A percentile compares a stretch with the other conserved stretches of the same genome.
Conservation (phyloP, 176 grass and related monocot genomes). For the Canna indica region DNA sequence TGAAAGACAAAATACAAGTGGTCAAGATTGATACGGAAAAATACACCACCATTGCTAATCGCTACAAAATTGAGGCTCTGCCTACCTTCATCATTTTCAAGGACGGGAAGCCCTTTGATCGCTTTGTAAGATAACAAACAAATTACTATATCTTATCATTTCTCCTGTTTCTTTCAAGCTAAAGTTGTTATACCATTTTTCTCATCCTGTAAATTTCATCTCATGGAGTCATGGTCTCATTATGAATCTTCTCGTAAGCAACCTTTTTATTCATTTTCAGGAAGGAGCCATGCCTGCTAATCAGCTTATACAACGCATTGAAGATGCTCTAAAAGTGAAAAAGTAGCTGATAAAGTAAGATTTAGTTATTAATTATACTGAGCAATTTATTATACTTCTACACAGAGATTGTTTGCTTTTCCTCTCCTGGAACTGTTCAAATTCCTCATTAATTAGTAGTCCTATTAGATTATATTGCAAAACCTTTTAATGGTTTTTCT, state of each 20-base stretch:
- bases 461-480: too few species aligned
- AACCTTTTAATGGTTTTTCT: too few species aligned
- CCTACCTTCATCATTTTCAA: constrained; percentile 96
- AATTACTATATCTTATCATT: constrained; percentile 2
- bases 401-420: background rate
- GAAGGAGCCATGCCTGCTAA: constrained; percentile 82
- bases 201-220: background rate
- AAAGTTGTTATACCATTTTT: background rate
- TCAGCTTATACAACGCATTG: constrained; percentile 73
- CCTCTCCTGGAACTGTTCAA: too few species aligned
- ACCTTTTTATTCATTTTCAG: constrained; percentile 28
- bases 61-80: constrained; percentile 68
- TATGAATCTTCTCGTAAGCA: background rate
- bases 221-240: too few species aligned
- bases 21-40: constrained; percentile 99
- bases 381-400: background rate
- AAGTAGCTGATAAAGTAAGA: background rate
- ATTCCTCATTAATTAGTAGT: too few species aligned
- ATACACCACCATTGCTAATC: constrained; percentile 68
- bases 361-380: background rate
- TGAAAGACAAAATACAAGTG: constrained; percentile 81
- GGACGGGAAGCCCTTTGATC: constrained; percentile 78
- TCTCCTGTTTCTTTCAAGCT: background rate
- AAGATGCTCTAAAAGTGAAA: constrained; percentile 37
- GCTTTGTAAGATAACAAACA: constrained; percentile 56